Evolutionary conservation across 1,284 basidiomycete species (phyloP).

Genomic region (Apiotrichum siamense): DNA sequence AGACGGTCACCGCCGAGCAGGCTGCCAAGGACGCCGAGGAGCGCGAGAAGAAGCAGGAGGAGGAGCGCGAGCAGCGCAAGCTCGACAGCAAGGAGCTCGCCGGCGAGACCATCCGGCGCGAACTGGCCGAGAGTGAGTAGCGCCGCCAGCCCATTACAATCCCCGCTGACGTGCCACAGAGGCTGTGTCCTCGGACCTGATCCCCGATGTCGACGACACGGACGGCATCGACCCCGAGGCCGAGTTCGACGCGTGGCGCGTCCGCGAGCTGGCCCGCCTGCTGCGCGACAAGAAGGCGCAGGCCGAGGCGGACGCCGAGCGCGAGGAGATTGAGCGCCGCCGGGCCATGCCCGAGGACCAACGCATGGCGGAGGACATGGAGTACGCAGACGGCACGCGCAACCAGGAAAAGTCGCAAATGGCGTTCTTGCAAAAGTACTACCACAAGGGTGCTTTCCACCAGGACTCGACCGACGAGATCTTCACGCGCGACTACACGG

Average conservation of each 20-base stretch:
- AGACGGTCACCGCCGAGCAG: slow-evolving; percentile 35
- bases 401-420: slow-evolving; percentile 60
- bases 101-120: slow-evolving; percentile 45
- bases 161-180: slow-evolving; percentile 51
- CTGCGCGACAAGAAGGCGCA: slow-evolving; percentile 85
- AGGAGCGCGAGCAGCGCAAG: slow-evolving; percentile 38
- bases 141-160: too few relatives aligned
- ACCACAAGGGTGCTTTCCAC: slow-evolving; percentile 99
- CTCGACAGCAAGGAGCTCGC: slow-evolving; percentile 43
- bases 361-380: slow-evolving; percentile 81
- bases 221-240: slow-evolving; percentile 83
- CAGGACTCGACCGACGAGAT: slow-evolving; percentile 80
- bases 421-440: slow-evolving; percentile 95
- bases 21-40: slow-evolving; percentile 39
- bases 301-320: slow-evolving; percentile 67
- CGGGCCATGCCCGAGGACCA: slow-evolving; percentile 88
- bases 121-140: slow-evolving; percentile 42
- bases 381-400: slow-evolving; percentile 69
- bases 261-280: slow-evolving; percentile 84
- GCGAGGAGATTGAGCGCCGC: slow-evolving; percentile 82
- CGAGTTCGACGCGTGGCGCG: slow-evolving; percentile 94
- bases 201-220: slow-evolving; percentile 88
- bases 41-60: slow-evolving; percentile 33
- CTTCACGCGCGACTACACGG: slow-evolving; percentile 80
- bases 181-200: slow-evolving; percentile 66